phyloP scores from a whole-genome alignment of 2,329 filamentous ascomycete species.

The Aspergillus awamori region DNA sequence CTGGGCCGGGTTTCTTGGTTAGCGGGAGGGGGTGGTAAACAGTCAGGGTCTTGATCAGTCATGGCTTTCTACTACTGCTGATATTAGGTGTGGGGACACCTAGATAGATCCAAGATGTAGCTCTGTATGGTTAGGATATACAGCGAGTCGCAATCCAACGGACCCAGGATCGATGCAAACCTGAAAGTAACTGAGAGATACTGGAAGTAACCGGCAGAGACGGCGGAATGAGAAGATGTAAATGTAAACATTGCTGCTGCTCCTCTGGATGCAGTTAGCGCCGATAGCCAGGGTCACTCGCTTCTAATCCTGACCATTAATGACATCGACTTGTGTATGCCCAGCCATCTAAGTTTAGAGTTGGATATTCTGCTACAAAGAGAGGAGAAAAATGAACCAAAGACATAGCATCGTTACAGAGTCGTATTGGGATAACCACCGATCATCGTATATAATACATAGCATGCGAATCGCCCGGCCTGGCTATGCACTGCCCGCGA shows the following conservation, averaged over 20 bases:
- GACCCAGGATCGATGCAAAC: neutral
- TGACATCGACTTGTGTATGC: too few species aligned
- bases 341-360: too few species aligned
- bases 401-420: slow-evolving; percentile 21
- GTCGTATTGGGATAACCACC: slow-evolving; percentile 29
- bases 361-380: too few species aligned
- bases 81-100: neutral
- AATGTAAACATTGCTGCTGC: slow-evolving; percentile 30
- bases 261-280: neutral
- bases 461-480: slow-evolving; percentile 33
- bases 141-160: neutral
- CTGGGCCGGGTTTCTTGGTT: slow-evolving; percentile 7
- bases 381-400: neutral
- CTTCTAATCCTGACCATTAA: too few species aligned
- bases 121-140: neutral
- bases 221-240: slow-evolving; percentile 14
- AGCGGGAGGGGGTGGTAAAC: slow-evolving; percentile 2
- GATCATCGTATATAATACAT: slow-evolving; percentile 35
- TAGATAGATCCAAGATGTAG: neutral
- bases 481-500: slow-evolving; percentile 37
- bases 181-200: slow-evolving; percentile 12
- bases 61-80: slow-evolving; percentile 18
- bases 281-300: neutral
- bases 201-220: neutral
- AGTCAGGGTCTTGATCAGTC: slow-evolving; percentile 6